Base-by-base conservation (phyloP, 495 filamentous ascomycete genomes). In the Viridothelium virens region DNA sequence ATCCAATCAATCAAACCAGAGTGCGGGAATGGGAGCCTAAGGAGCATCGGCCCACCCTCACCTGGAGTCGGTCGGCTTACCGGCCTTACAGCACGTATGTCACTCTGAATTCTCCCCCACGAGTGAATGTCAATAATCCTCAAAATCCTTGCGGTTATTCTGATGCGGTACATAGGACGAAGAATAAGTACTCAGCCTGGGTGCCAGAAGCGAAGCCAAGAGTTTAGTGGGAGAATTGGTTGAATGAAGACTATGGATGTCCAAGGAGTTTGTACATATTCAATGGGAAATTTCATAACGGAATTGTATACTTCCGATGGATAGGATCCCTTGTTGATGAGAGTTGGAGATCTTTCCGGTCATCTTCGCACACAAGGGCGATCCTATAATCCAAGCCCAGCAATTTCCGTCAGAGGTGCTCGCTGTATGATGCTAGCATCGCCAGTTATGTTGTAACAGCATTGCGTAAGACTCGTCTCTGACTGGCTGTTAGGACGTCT, bases 31-130 rank as follows among this genome's bases (percentile, higher is more conserved):
- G 92, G 94, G 91, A 96, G 70, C 74, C 83, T 36, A 80, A 81
- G 41, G 84, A 87, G 63, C 92, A 94, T 74, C 78, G 87, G 56
- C 85, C 89, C 61, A 95, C 88, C 74, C 76, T 85, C 68, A 96
- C 94, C 16, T 76, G 81, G 53, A 86, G 80, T 63, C 85, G 90
- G 63, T 91, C 82, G 64, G 92, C 91, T 11, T 99, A 85, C 81
- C 93, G 89, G 81, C 84, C 95, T 16, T 99, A 97, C 76, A 95
- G 83, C 77, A 98, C 94, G 93, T 96, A 75, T 73, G 90, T 71
- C 16, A 46, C 6, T 12, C 44, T n/a, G 37, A 61, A 34, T 14
- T 44, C 48, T 11, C 16, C 10, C 25, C 25, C 25, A 25, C 25
- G 25, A 25, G 25, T 25, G 25, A 25, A 25, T 25, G 25, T 25